Base-by-base conservation (phyloP, 192 early-diverging fungal species). In the Coemansia sp. region DNA sequence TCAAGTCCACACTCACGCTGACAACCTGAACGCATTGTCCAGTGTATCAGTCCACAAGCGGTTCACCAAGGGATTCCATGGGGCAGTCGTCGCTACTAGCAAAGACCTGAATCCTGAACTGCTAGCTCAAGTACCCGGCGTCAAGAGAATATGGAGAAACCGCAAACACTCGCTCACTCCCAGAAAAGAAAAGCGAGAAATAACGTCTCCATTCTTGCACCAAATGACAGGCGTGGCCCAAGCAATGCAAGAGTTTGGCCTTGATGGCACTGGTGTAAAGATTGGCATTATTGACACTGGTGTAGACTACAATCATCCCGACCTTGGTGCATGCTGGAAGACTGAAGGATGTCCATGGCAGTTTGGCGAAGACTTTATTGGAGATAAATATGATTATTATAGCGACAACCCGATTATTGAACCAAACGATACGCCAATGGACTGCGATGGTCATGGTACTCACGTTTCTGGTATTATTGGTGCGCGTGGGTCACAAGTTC, bases 201-300 rank as follows among this genome's bases (percentile, higher is more conserved):
- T 53, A 8, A 60, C 28, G 9, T 24, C 58, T 2, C 57, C 66
- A 0, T 51, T 40, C 6, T 10, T 68, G 17, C 85, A 87, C 59
- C 60, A 70, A 6, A 64, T 68, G 63, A 85, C 84, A 15, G 85
- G 85, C 9, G 83, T 88, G 0, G 56, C 70, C 31, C 56, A 49
- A 26, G 79, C 83, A 2, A 68, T 82, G 14, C 50, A 70, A 4
- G 58, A 79, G 2, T 70, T 85, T 52, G 81, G 77, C 8, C 65
- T 85, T 48, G 74, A 68, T 20, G 89, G 89, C 18, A 81, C 84
- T 61, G 88, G 87, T 3, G 62, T 91, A 59, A 81, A 82, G 42
- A 78, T 91, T 38, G 86, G 86, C 48, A 67, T 91, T 50, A 55
- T 91, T 20, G 89, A 91, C 73, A 83, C 82, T 15, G 88, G 89